Conservation (phyloP, 139 green algal species). For the Pseudopediastrum boryanum region DNA sequence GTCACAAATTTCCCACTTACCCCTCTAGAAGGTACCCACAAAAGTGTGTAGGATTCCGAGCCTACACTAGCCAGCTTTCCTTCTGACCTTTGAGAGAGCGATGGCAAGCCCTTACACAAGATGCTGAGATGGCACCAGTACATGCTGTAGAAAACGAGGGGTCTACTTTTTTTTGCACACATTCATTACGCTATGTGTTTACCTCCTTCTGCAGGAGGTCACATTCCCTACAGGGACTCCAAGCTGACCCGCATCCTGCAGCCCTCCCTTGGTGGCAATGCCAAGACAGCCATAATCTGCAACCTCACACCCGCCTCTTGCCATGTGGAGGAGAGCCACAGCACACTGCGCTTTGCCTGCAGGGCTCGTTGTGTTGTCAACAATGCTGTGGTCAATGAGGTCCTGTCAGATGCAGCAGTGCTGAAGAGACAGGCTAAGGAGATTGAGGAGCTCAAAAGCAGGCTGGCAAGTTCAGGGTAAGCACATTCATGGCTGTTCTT, state of each 20-base stretch:
- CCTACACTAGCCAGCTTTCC: too few species aligned
- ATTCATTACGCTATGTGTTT: too few species aligned
- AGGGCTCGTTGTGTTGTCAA: conserved; percentile 95
- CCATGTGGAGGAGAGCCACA: conserved; percentile 90
- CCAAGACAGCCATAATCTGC: conserved; percentile 96
- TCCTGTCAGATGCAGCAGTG: conserved; percentile 79
- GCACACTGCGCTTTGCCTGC: conserved; percentile 91
- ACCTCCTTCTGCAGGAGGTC: conserved; percentile 54
- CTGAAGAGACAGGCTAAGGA: conserved; percentile 93
- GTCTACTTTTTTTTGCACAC: too few species aligned
- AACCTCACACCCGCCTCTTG: conserved; percentile 86
- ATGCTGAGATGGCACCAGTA: too few species aligned
- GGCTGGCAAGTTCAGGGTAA: conserved; percentile 55
- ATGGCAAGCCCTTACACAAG: too few species aligned
- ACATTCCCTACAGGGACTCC: conserved; percentile 89
- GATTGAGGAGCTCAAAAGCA: conserved; percentile 77
- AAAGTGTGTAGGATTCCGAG: too few species aligned
- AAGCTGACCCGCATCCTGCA: conserved; percentile 95
- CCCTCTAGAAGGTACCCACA: too few species aligned
- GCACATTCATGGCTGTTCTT: too few species aligned
- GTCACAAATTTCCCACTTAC: too few species aligned
- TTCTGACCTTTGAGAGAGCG: too few species aligned
- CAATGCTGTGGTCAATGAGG: conserved; percentile 86
- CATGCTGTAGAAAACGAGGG: too few species aligned
- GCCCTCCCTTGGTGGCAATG: conserved; percentile 93